phyloP scores from a whole-genome alignment of 805 yeast genomes.

The Saccharomycopsis sp. region DNA sequence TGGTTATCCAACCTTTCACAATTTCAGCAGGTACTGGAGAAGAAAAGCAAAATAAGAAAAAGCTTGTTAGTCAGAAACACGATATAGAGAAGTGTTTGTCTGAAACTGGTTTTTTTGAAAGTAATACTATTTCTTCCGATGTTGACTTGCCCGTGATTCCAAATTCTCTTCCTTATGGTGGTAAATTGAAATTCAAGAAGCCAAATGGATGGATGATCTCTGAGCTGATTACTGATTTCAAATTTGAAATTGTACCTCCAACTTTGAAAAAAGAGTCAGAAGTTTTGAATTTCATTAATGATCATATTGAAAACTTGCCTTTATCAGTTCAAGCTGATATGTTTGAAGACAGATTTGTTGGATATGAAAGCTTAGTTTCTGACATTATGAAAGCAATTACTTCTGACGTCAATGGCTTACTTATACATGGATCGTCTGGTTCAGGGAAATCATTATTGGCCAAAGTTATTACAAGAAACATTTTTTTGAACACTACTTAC shows the following conservation, averaged over 20 bases:
- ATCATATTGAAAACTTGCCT: constrained; percentile 7
- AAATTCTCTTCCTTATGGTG: constrained; percentile 45
- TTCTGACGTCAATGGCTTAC: constrained; percentile 41
- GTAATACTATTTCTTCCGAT: constrained; percentile 38
- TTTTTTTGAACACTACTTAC: constrained; percentile 33
- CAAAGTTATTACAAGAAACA: constrained; percentile 28
- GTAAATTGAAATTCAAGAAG: constrained; percentile 39
- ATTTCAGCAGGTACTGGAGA: constrained; percentile 22
- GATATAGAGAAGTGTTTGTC: constrained; percentile 1
- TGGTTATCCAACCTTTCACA: constrained; percentile 37
- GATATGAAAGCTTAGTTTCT: constrained; percentile 38
- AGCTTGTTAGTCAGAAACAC: background rate
- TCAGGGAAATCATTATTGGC: constrained; percentile 66
- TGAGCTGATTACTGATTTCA: constrained; percentile 25
- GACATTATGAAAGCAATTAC: constrained; percentile 31
- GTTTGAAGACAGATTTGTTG: constrained; percentile 34
- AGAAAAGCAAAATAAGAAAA: background rate
- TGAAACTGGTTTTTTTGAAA: constrained; percentile 14
- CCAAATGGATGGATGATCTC: constrained; percentile 38
- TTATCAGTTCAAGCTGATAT: background rate
- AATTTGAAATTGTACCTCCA: constrained; percentile 42
- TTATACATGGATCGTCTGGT: constrained; percentile 68
- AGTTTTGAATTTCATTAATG: constrained; percentile 1
- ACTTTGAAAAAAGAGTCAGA: constrained; percentile 33
- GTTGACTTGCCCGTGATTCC: constrained; percentile 40